Evolutionary conservation across 2,329 filamentous ascomycete genomes (phyloP), one percentile per base, ranked within the genome.

Genomic region (Aotearoamyces nothofagi): DNA sequence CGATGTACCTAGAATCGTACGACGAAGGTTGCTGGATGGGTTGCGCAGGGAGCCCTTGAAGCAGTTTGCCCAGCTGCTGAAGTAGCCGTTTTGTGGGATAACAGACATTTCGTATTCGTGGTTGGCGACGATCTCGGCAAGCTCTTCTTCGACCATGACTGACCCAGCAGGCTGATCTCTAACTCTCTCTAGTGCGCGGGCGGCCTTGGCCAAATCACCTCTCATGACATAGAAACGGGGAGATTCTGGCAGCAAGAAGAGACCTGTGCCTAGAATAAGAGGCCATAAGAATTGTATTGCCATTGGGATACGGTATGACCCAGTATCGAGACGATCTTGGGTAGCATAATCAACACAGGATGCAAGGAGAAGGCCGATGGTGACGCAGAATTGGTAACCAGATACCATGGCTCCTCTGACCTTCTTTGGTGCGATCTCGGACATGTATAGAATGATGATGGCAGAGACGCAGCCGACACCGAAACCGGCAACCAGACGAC

Each of bases 321-420:
- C 57, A 13, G 62, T 60, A 38, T 52, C 56, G 1, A 27, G 11
- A 27, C 55, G 55, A 3, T 33, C 35, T 10, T 68, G 55, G 5
- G 73, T 78, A 5, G 70, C 70, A 43, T 56, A 77, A 47, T 78
- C 74, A 49, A 69, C 57, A 40, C 66, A 60, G 41, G 68, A 63
- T 20, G 61, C 58, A 14, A 54, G 55, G 58, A 62, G 71, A 46
- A 80, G 78, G 26, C 75, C 75, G 15, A 78, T 55, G 0, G 74
- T 79, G 45, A 79, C 73, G 47, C 77, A 68, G 3, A 79, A 61
- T 55, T 79, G 75, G 49, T 78, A 79, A 29, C 61, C 66, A 1
- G 65, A 62, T 15, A 79, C 63, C 22, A 78, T 58, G 5, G 70
- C 58, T 42, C 71, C 71, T 40, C 75, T 66, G 28, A 79, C 66